Conservation (phyloP, 305 asterid species). For the Fraxinus floribunda region DNA sequence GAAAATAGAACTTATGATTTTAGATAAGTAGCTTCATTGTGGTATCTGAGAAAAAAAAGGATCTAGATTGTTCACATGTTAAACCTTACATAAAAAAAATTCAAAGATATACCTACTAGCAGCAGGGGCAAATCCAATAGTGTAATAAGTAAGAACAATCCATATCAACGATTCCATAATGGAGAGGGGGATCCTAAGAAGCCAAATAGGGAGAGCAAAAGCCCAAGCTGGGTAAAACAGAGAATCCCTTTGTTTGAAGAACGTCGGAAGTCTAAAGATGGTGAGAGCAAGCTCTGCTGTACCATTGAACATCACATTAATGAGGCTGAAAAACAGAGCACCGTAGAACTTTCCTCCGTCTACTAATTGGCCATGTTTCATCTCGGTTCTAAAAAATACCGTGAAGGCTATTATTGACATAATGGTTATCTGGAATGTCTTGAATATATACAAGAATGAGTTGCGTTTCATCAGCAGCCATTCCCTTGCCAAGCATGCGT, state of each 20-base stretch:
- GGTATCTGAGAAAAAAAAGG: neutral
- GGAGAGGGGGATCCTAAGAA: conserved; percentile 43
- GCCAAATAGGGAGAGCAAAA: conserved; percentile 49
- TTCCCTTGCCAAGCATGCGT: conserved; percentile 48
- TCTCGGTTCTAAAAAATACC: conserved; percentile 44
- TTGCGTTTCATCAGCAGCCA: conserved; percentile 51
- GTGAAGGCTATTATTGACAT: conserved; percentile 51
- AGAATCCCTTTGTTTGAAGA: conserved; percentile 49
- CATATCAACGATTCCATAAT: conserved; percentile 44
- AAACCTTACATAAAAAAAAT: neutral
- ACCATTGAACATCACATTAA: conserved; percentile 44
- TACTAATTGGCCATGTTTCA: conserved; percentile 37
- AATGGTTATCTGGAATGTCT: conserved; percentile 36
- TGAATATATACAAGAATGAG: conserved; percentile 43
- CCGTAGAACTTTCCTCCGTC: conserved; percentile 46
- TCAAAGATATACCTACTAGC: conserved; percentile 36
- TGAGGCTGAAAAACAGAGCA: conserved; percentile 51
- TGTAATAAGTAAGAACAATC: conserved; percentile 46
- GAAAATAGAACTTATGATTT: neutral
- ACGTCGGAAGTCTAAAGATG: conserved; percentile 43
- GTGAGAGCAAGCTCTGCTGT: conserved; percentile 41
- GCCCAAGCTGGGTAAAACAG: conserved; percentile 55
- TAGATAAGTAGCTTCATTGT: neutral
- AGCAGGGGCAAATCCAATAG: conserved; percentile 52
- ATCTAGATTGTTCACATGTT: neutral